Conservation (phyloP, 163 green algal genomes). For the Smithsoniella earleae region DNA sequence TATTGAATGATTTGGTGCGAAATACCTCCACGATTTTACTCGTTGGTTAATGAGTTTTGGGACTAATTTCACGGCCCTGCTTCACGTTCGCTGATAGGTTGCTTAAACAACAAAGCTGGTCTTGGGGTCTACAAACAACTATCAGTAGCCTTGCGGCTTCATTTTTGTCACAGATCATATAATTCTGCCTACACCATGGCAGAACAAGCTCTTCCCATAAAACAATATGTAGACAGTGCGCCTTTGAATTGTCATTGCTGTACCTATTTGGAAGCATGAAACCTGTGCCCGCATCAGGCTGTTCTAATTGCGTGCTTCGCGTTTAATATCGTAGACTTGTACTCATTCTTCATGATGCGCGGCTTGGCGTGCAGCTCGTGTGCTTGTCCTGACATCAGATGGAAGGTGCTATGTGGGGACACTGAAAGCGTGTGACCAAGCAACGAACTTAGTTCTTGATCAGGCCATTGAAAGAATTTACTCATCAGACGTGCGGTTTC, state of each 20-base stretch:
- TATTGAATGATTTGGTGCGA: too few relatives aligned
- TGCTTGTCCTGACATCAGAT: slow-evolving; percentile 26
- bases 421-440: slow-evolving; percentile 25
- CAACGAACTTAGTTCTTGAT: slow-evolving; percentile 26
- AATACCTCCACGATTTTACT: too few relatives aligned
- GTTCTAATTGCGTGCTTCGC: background rate
- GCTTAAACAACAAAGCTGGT: too few relatives aligned
- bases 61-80: too few relatives aligned
- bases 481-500: background rate
- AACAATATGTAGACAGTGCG: slow-evolving; percentile 7
- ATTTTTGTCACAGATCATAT: too few relatives aligned
- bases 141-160: too few relatives aligned
- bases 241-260: background rate
- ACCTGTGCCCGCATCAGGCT: background rate
- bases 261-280: background rate
- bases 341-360: background rate
- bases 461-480: slow-evolving; percentile 28
- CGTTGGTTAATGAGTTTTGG: too few relatives aligned
- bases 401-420: slow-evolving; percentile 6
- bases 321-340: background rate
- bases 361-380: background rate
- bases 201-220: background rate
- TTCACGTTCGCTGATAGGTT: too few relatives aligned
- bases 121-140: too few relatives aligned
- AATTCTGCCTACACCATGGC: background rate